phyloP scores from a whole-genome alignment of 2,329 filamentous ascomycete species.

The Ilyonectria robusta region DNA sequence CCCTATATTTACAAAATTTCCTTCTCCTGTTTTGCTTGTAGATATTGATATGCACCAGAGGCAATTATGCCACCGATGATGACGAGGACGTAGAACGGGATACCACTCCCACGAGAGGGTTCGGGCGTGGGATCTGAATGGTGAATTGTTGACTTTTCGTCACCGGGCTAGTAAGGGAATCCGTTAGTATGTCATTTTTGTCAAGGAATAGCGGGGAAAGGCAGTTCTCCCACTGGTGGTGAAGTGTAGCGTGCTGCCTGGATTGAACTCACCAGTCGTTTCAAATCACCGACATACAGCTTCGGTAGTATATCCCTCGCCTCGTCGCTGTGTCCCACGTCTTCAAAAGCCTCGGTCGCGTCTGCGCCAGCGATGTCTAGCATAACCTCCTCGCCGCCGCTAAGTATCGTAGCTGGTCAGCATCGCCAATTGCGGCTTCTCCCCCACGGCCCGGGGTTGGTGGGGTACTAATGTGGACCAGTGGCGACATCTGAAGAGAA shows the following conservation, averaged over 20 bases:
- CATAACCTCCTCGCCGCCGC: slow-evolving; percentile 26
- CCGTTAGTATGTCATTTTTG: not conserved
- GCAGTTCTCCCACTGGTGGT: not conserved
- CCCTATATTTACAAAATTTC: not conserved
- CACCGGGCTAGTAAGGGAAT: slow-evolving; percentile 6
- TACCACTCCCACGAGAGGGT: not conserved
- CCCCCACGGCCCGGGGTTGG: not conserved
- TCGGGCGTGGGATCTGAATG: not conserved
- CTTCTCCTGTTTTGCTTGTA: not conserved
- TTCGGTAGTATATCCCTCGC: slow-evolving; percentile 22
- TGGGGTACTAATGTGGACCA: not conserved
- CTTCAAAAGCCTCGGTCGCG: slow-evolving; percentile 31
- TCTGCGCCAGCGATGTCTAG: slow-evolving; percentile 22
- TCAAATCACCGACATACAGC: not conserved
- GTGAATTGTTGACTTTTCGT: not conserved
- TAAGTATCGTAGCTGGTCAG: not conserved
- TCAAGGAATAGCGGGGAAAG: too few species aligned
- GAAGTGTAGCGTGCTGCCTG: too few species aligned
- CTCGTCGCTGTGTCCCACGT: slow-evolving; percentile 31
- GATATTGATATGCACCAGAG: slow-evolving; percentile 8
- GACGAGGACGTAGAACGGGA: not conserved
- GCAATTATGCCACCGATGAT: not conserved
- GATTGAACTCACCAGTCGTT: not conserved
- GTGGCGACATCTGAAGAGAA: not conserved
- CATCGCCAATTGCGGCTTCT: not conserved